Base-by-base conservation (phyloP, 2,329 filamentous ascomycete genomes). In the Penicillium vulpinum region DNA sequence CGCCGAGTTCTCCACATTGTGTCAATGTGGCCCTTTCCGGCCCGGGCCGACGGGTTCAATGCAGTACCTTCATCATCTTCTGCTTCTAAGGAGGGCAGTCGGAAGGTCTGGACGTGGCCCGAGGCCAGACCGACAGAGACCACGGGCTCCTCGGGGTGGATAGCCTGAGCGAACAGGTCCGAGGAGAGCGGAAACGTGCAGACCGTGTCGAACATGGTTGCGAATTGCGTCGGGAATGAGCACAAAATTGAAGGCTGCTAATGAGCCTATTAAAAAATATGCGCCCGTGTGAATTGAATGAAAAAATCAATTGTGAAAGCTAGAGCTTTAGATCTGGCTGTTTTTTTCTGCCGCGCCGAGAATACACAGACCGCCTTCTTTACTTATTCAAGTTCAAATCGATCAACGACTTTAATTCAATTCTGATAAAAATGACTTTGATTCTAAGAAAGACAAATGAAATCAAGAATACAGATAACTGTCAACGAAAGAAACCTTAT, bases 121-220 rank as follows among this genome's bases (percentile, higher is more conserved):
- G 84, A 88, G 16, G 89, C 87, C 26, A 97, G 83, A 16, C 94
- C 94, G 46, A 96, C 90, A 0, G 92, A 90, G 60, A 99, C 81
- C 49, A 99, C 78, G 15, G 93, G 91, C 72, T 92, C 86, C 0
- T 83, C 84, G 1, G 94, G 92, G 72, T 99, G 94, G 21, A 96
- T 80, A 13, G 88, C 89, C 75, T 96, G 92, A 1, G 91, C 78
- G 78, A 99, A 97, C 67, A 99, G 82, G 70, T 97, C 94, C 56
- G 90, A 85, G 56, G 85, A 84, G 45, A 97, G 85, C 61, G 92
- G 92, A 44, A 97, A 85, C 26, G 90, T 91, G 81, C 93, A 97
- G 63, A 96, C 84, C 63, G 91, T 96, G 75, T 97, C 92, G 71
- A 95, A 91, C 91, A 95, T 95, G 68, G 62, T 66, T 53, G 29